Evolutionary conservation across 768 basidiomycete genomes (phyloP), one percentile per base, ranked within the genome.

Genomic region (Chalciporus chontae): DNA sequence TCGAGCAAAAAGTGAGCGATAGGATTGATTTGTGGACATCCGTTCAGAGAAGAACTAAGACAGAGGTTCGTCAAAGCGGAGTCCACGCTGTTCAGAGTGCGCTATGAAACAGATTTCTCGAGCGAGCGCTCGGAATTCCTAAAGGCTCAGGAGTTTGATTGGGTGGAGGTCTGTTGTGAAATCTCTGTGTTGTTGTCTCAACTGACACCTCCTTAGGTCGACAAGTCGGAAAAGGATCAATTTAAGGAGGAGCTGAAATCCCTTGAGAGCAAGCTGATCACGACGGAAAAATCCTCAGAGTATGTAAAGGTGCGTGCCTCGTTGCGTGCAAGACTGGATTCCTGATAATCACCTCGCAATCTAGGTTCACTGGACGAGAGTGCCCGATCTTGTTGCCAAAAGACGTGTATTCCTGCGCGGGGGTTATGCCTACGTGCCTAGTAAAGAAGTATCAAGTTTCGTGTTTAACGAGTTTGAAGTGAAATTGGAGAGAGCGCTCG

Each of bases 291-390:
- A 17, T 5, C 37, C 14, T 27, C 27, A 19, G 61, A 51, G 14
- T 95, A 83, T 71, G 86, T 83, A 73, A 96, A 95, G 74, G 94
- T 88, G 53, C 8, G 62, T 46, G 32, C 9, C 23, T 40, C 9
- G 29, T 17, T 32, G 18, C 24, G 21, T 10, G 21, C 36, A 24
- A 4, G 34, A 7, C 4, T 23, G 36, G 17, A 36, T 36, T 27
- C 37, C 38, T 36, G 8, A 41, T 27, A 26, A 15, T 43, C 43
- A 9, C 15, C n/a, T 27, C 4, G 8, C 42, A 31, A 31, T 11
- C 29, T 31, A 96, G 94, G 94, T 97, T n/a, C 85, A 80, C 66
- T 99, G 96, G 96, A 94, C 87, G 11, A 84, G 86, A 53, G 94
- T 98, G 3, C 91, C 92, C 5, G 93, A 96, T 67, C 79, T 99